Evolutionary conservation across 768 basidiomycete species (phyloP).

Genomic region (Leucogyrophana mollusca): DNA sequence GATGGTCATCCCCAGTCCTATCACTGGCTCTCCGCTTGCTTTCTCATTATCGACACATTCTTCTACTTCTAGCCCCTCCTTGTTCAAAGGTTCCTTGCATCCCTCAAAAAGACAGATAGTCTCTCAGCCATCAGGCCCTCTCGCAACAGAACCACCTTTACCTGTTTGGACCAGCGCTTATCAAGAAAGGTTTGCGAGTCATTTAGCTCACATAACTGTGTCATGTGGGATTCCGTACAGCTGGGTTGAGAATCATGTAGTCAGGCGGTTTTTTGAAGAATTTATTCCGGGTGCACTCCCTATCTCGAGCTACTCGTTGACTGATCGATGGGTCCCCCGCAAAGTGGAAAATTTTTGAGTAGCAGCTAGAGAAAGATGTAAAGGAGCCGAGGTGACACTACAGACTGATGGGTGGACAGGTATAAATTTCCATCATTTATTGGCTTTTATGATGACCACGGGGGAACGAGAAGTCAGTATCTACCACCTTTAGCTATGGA

Average conservation of each 20-base stretch:
- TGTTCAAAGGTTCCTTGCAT: too few species aligned
- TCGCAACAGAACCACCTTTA: neutral
- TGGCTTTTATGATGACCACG: slow-evolving; percentile 32
- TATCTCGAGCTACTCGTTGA: slow-evolving; percentile 21
- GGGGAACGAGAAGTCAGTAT: slow-evolving; percentile 16
- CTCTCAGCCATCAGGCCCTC: too few species aligned
- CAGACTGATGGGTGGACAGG: slow-evolving; percentile 40
- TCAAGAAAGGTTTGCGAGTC: neutral
- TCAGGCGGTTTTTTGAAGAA: slow-evolving; percentile 23
- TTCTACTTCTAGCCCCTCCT: neutral
- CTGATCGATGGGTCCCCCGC: slow-evolving; percentile 19
- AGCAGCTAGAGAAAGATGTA: slow-evolving; percentile 1
- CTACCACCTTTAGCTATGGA: neutral
- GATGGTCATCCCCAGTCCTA: too few species aligned
- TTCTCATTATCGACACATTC: neutral
- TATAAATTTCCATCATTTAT: slow-evolving; percentile 26
- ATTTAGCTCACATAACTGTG: slow-evolving; percentile 26
- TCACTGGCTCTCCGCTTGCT: neutral
- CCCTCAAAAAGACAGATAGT: neutral
- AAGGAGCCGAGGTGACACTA: slow-evolving; percentile 21
- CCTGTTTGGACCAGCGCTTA: slow-evolving; percentile 2
- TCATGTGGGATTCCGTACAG: slow-evolving; percentile 31
- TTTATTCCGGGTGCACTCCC: slow-evolving; percentile 29
- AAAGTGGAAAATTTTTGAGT: neutral
- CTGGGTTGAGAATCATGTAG: slow-evolving; percentile 38